Percentiles rank a stretch among this genome's conserved stretches.
These are phyloP conservation scores for Kingdonia uniflora DNA, from an alignment of 164 flowering plant genomes.

Conservation along the genomic window DNA sequence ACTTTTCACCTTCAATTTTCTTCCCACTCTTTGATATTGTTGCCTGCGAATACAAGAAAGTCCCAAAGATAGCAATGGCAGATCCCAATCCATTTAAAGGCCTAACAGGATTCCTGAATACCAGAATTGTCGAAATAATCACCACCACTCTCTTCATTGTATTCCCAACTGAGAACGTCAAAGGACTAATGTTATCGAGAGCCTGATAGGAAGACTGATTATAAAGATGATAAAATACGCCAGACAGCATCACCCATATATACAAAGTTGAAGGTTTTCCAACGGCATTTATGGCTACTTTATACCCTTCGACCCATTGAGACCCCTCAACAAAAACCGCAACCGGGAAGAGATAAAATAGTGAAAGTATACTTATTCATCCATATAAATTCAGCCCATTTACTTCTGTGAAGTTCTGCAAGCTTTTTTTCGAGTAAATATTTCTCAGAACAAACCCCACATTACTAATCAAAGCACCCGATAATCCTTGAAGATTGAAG, in stretches of 20 bases:
- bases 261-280: conserved; percentile 61
- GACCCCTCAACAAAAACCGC: conserved; percentile 79
- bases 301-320: conserved; percentile 75
- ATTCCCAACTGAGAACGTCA: conserved; percentile 84
- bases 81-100: conserved; percentile 87
- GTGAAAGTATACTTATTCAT: conserved; percentile 63
- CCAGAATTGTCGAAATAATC: conserved; percentile 61
- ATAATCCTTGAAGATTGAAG: conserved; percentile 66
- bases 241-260: conserved; percentile 66
- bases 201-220: conserved; percentile 89
- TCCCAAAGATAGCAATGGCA: conserved; percentile 79
- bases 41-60: conserved; percentile 91
- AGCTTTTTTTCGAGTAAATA: conserved; percentile 67
- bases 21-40: conserved; percentile 33
- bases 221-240: conserved; percentile 75
- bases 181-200: conserved; percentile 77
- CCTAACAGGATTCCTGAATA: conserved; percentile 77
- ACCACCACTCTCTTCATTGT: conserved; percentile 96
- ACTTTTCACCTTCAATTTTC: conserved; percentile 41
- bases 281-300: conserved; percentile 37
- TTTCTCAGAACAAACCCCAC: conserved; percentile 85
- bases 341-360: conserved; percentile 64
- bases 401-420: conserved; percentile 72
- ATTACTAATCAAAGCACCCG: conserved; percentile 86
- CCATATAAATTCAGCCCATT: conserved; percentile 84